Evolutionary conservation across 1,284 basidiomycete species (phyloP), one percentile per base, ranked within the genome.

Genomic region (Ustilago cynodontis): DNA sequence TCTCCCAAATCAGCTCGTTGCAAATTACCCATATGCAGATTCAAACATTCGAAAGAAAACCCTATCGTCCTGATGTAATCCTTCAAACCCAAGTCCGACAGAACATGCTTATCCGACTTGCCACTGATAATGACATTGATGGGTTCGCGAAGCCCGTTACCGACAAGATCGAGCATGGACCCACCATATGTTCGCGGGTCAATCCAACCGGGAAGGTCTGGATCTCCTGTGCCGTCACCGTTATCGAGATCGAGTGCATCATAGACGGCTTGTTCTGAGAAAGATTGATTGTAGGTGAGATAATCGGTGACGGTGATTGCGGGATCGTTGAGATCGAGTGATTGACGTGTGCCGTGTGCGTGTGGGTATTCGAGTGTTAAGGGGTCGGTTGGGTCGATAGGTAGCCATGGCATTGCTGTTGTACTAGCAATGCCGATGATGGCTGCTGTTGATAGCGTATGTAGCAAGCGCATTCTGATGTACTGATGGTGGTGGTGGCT

Each of bases 1-100:
- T 97, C 95, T 7, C 95, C 95, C 0, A 98, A 88, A 83, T 98
- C 89, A 0, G 92, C 94, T 2, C 83, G 86, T 84, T 97, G 95
- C 52, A 90, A 85, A 3, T 88, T 87, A 3, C 93, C 93, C 3
- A 90, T 87, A 82, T 92, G 91, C 75, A 94, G 92, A 1, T 94
- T 94, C 20, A 96, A 88, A 82, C 94, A 96, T 87, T 95, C 93
- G 28, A 91, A 89, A 5, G 90, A 89, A 85, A 93, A 94, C 8
- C 89, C 89, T n/a, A 91, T 81, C 31, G 81, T 83, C 28, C 90
- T 87, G 82, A 89, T 91, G 86, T 93, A 96, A 84, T 95, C 95
- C 47, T 90, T 88, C 63, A 95, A 87, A 0, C 94, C 94, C 24
- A 88, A 87, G 78, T 92, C 90, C 16, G 90, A 89, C 47, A 97